These are phyloP conservation scores for Pythium graminicola DNA, from an alignment of 352 stramenopile genomes.

Conservation along the genomic window DNA sequence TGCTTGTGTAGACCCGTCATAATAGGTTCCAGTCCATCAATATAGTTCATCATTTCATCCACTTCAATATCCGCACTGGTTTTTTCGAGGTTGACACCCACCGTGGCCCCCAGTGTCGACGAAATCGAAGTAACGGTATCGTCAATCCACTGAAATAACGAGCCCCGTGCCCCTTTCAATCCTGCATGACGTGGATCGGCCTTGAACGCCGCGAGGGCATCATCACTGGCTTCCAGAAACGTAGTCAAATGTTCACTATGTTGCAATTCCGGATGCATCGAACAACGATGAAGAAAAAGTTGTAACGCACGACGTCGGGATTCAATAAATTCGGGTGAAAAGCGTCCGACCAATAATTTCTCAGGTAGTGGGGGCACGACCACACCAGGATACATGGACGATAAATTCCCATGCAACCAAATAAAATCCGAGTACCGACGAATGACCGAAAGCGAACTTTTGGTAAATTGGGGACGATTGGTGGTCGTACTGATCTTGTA, in stretches of 20 bases:
- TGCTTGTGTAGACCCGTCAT: conserved; percentile 95
- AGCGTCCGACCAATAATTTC: conserved; percentile 92
- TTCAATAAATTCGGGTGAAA: conserved; percentile 91
- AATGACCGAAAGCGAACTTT: conserved; percentile 87
- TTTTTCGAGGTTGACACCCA: conserved; percentile 59
- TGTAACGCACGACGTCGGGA: conserved; percentile 70
- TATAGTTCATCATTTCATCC: conserved; percentile 95
- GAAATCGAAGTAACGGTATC: conserved; percentile 84
- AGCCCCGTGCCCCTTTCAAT: conserved; percentile 40
- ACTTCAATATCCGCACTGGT: conserved; percentile 91
- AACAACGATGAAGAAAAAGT: conserved; percentile 75
- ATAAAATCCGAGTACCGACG: conserved; percentile 95
- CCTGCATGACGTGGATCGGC: conserved; percentile 53
- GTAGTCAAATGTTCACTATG: conserved; percentile 79
- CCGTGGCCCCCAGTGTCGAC: conserved; percentile 46
- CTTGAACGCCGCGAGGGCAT: conserved; percentile 56
- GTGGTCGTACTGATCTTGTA: conserved; percentile 91
- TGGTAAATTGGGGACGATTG: conserved; percentile 75
- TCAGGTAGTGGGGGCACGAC: conserved; percentile 95
- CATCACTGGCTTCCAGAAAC: conserved; percentile 77
- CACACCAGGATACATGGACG: conserved; percentile 74
- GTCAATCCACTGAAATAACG: conserved; percentile 84
- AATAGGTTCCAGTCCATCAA: conserved; percentile 93
- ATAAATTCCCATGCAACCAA: conserved; percentile 91
- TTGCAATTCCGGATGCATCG: conserved; percentile 74